These are phyloP conservation scores for Penicillium sumatraense DNA, from an alignment of 2,329 filamentous ascomycete species.

Conservation along the genomic window DNA sequence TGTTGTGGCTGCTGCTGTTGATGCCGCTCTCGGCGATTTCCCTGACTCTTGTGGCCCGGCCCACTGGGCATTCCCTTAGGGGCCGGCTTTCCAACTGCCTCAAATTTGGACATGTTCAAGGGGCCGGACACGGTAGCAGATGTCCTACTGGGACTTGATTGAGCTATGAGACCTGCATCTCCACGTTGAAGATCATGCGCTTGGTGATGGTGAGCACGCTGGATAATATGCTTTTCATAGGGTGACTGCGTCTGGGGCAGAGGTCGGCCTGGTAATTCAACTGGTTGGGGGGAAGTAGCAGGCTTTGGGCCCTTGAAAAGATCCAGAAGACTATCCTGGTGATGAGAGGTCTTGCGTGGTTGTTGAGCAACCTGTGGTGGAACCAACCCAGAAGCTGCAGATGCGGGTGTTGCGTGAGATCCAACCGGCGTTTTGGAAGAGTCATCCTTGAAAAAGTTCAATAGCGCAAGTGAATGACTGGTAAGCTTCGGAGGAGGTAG, in stretches of 20 bases:
- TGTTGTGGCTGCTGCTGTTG: constrained; percentile 19
- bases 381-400: constrained; percentile 11
- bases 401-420: constrained; percentile 20
- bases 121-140: constrained; percentile 48
- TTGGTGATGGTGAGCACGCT: constrained; percentile 29
- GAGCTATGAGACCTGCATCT: constrained; percentile 18
- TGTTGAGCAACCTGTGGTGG: constrained; percentile 14
- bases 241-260: constrained; percentile 31
- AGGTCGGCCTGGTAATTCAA: constrained; percentile 52
- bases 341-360: constrained; percentile 35
- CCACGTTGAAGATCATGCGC: constrained; percentile 16
- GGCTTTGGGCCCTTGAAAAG: constrained; percentile 35
- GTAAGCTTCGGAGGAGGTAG: constrained; percentile 63
- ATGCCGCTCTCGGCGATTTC: constrained; percentile 26
- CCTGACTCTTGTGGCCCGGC: constrained; percentile 26
- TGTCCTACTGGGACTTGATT: constrained; percentile 27
- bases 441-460: constrained; percentile 61
- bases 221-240: constrained; percentile 37
- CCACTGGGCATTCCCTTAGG: constrained; percentile 30
- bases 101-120: constrained; percentile 46
- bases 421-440: constrained; percentile 31
- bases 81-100: constrained; percentile 33
- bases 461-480: constrained; percentile 60
- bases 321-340: constrained; percentile 43
- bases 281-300: constrained; percentile 25